Evolutionary conservation across 2,329 filamentous ascomycete genomes (phyloP), one percentile per base, ranked within the genome.

Genomic region (Ascochyta pisi): DNA sequence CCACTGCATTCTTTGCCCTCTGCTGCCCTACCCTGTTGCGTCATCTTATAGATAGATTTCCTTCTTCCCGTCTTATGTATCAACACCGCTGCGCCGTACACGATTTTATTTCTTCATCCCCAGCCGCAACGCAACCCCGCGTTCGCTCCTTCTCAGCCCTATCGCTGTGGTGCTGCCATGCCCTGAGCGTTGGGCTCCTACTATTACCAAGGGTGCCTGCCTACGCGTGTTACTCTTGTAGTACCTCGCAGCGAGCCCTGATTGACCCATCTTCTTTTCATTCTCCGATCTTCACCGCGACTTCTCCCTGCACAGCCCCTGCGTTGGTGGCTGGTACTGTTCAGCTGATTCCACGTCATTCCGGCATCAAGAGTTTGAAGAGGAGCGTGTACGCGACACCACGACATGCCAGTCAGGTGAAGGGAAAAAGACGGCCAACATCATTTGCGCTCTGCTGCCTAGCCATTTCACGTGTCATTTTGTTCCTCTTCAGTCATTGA

Each of bases 151-250:
- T 61, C 55, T 59, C 71, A 71, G 66, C 68, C 69, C 64, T 71
- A 67, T 55, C 39, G 43, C 60, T 48, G 54, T 55, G 52, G 51
- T 47, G 54, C 42, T 54, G 58, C 63, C 62, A 69, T 69, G 70
- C 66, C 68, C 64, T 73, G 63, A 72, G 65, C 60, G 43, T 45
- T 42, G 52, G 58, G 62, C 50, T 58, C 31, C 29, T 56, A 47
- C 42, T 35, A 31, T 49, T 34, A 45, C 52, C 13, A 41, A 55
- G 53, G 42, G 47, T 56, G 47, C 48, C 43, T 42, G 42, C 42
- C 42, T 48, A 51, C 47, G 43, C 48, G 53, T 56, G 53, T 56
- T 13, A 56, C 53, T 68, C 67, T 72, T 75, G 74, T 76, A 74
- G 67, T 71, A 75, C 73, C 68, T 69, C 65, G 65, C 66, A 23